Percentiles rank a stretch among this genome's conserved stretches.
Evolutionary conservation across 345 rosid genomes (phyloP).

Genomic region (Anacardium occidentale): DNA sequence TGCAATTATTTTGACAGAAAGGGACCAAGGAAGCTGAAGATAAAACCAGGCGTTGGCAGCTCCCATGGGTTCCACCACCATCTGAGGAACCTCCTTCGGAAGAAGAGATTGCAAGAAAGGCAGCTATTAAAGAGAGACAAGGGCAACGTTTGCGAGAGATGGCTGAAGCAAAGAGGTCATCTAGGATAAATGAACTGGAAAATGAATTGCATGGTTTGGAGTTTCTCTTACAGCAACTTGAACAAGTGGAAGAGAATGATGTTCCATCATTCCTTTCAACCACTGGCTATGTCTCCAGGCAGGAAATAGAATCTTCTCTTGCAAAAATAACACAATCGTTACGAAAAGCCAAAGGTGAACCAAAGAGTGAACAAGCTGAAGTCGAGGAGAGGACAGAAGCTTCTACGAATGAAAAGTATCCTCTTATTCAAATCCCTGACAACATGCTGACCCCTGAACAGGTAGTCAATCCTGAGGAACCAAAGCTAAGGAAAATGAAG

Average conservation of each 20-base stretch:
- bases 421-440: constrained; percentile 74
- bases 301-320: constrained; percentile 71
- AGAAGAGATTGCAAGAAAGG: constrained; percentile 96
- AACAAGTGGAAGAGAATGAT: constrained; percentile 59
- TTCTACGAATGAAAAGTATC: constrained; percentile 58
- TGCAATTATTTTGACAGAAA: constrained; percentile 51
- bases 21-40: constrained; percentile 87
- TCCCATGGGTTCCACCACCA: constrained; percentile 90
- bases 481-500: background rate
- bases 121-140: constrained; percentile 87
- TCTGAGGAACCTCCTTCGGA: constrained; percentile 90
- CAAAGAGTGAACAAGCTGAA: constrained; percentile 65
- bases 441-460: constrained; percentile 76
- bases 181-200: constrained; percentile 79
- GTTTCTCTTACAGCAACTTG: constrained; percentile 83
- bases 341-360: constrained; percentile 86
- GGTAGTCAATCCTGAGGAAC: constrained; percentile 33
- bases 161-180: constrained; percentile 92
- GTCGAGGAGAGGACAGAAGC: constrained; percentile 66
- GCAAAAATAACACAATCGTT: constrained; percentile 62
- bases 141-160: constrained; percentile 95
- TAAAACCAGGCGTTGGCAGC: constrained; percentile 89
- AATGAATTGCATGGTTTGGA: constrained; percentile 75
- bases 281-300: constrained; percentile 80
- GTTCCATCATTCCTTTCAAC: constrained; percentile 68